Conservation (phyloP, 108 stramenopile species). For the Mayamaea pseudoterrestris region DNA sequence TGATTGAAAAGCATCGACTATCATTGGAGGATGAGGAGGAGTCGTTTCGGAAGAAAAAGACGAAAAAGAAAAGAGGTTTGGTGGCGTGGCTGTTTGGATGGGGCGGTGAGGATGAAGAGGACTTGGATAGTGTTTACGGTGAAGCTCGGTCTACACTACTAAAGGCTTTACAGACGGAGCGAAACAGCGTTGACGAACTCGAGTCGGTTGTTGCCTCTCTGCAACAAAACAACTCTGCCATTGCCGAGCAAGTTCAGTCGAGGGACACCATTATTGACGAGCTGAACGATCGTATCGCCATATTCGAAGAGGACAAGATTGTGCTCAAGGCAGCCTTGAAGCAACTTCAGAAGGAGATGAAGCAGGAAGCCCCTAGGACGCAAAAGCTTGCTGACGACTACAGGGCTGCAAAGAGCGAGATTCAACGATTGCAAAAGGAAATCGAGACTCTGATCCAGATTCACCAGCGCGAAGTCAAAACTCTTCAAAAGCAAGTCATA, state of each 20-base stretch:
- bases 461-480: not conserved
- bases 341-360: slow-evolving; percentile 76
- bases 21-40: slow-evolving; percentile 2
- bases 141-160: slow-evolving; percentile 61
- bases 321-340: slow-evolving; percentile 74
- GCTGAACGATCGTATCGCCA: slow-evolving; percentile 68
- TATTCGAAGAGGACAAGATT: slow-evolving; percentile 81
- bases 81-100: slow-evolving; percentile 18
- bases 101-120: slow-evolving; percentile 13
- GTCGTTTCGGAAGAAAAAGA: not conserved
- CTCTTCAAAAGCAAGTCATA: not conserved
- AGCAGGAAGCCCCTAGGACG: slow-evolving; percentile 60
- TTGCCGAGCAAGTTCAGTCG: slow-evolving; percentile 66
- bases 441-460: not conserved
- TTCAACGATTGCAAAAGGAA: slow-evolving; percentile 22
- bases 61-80: slow-evolving; percentile 8
- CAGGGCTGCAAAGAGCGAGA: slow-evolving; percentile 26
- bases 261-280: slow-evolving; percentile 60
- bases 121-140: slow-evolving; percentile 16
- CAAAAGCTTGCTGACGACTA: slow-evolving; percentile 51
- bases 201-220: slow-evolving; percentile 36
- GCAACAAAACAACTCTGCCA: slow-evolving; percentile 69
- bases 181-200: slow-evolving; percentile 61
- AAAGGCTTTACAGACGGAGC: slow-evolving; percentile 58
- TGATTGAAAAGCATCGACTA: slow-evolving; percentile 27